Conservation (phyloP, 805 yeast genomes). For the Lachancea sp. region DNA sequence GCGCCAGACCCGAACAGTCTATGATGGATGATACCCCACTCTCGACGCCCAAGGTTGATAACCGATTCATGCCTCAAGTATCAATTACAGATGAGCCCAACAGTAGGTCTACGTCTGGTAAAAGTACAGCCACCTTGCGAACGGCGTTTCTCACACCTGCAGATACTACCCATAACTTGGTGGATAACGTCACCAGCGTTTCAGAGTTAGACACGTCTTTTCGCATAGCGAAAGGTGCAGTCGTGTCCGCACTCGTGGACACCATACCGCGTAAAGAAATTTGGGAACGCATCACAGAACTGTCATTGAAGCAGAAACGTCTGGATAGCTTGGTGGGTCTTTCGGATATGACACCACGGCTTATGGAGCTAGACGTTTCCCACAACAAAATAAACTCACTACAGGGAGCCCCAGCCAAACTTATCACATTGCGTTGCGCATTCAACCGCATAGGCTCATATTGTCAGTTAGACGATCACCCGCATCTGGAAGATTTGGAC, state of each 20-base stretch:
- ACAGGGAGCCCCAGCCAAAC: conserved; percentile 15
- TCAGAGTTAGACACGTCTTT: conserved; percentile 21
- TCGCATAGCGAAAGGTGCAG: conserved; percentile 18
- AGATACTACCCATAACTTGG: conserved; percentile 6
- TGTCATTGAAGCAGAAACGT: conserved; percentile 10
- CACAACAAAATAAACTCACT: conserved; percentile 20
- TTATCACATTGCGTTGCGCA: conserved; percentile 13
- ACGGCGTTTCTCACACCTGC: background rate
- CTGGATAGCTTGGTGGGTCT: conserved; percentile 19
- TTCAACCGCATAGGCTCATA: conserved; percentile 18
- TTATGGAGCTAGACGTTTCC: conserved; percentile 16
- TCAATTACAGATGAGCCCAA: background rate
- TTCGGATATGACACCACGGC: conserved; percentile 19
- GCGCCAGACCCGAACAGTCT: conserved; percentile 5
- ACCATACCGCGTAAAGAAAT: conserved; percentile 9
- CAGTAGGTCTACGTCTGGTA: background rate
- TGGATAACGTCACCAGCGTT: conserved; percentile 14
- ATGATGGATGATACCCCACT: conserved; percentile 23
- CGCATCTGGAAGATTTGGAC: conserved; percentile 21
- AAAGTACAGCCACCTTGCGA: background rate
- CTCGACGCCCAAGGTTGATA: conserved; percentile 24
- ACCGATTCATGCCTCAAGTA: conserved; percentile 4
- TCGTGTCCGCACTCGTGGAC: conserved; percentile 22
- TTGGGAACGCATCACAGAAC: conserved; percentile 13
- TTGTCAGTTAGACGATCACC: conserved; percentile 13